Conservation (phyloP, 1,284 basidiomycete genomes). For the Trametes hirsuta region DNA sequence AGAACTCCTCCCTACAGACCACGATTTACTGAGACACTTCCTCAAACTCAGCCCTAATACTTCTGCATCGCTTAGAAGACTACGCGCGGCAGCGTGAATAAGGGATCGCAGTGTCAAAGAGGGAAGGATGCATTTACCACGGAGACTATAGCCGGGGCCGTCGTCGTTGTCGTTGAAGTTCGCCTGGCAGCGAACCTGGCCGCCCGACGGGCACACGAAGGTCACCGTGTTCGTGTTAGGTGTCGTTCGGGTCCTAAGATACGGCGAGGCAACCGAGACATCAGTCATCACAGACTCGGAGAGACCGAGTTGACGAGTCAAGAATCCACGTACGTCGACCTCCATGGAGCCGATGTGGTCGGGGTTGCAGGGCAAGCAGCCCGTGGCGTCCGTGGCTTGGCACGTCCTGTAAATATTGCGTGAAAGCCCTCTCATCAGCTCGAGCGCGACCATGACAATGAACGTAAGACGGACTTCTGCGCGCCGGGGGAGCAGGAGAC, state of each 20-base stretch:
- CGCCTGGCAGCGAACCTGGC: slow-evolving; percentile 11
- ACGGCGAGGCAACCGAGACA: neutral
- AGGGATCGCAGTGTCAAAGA: too few relatives aligned
- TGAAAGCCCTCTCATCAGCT: neutral
- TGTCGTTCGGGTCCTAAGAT: slow-evolving; percentile 2
- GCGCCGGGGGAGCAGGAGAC: neutral
- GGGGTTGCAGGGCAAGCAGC: slow-evolving; percentile 6
- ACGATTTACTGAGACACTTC: too few relatives aligned
- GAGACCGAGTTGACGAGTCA: too few relatives aligned
- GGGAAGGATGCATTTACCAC: neutral
- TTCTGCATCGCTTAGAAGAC: neutral
- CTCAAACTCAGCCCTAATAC: too few relatives aligned
- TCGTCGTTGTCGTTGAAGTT: slow-evolving; percentile 13
- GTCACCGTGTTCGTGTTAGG: slow-evolving; percentile 8
- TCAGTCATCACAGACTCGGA: too few relatives aligned
- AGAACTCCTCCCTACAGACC: too few relatives aligned
- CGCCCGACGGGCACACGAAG: slow-evolving; percentile 2
- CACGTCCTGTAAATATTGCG: neutral
- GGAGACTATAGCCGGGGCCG: slow-evolving; percentile 12
- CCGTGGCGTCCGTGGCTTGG: slow-evolving; percentile 9
- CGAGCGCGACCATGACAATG: neutral
- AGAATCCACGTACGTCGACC: slow-evolving; percentile 1
- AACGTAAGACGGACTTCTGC: neutral
- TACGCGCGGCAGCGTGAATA: neutral
- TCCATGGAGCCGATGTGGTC: slow-evolving; percentile 9